Percentiles rank a stretch among this genome's conserved stretches.
These are phyloP conservation scores for Metschnikowia matae DNA, from an alignment of 805 yeast species.

Conservation along the genomic window DNA sequence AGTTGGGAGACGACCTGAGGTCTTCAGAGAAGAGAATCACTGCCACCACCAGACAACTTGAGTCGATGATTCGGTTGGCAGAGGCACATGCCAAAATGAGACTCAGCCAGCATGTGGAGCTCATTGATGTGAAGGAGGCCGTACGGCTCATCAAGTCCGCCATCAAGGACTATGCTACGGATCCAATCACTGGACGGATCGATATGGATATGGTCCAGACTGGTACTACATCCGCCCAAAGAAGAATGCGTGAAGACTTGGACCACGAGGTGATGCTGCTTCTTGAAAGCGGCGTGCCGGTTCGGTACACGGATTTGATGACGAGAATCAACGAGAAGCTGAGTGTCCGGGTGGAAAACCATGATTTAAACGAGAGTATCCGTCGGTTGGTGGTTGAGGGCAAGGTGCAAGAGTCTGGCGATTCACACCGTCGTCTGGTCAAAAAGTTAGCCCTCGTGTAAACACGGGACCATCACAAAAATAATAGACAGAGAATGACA, in stretches of 20 bases:
- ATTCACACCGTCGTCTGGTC: conserved; percentile 63
- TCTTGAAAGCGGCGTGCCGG: conserved; percentile 47
- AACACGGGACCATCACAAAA: neutral
- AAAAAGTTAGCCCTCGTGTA: conserved; percentile 21
- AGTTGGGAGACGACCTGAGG: conserved; percentile 86
- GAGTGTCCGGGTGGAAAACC: conserved; percentile 60
- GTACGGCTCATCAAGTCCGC: conserved; percentile 91
- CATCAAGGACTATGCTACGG: conserved; percentile 96
- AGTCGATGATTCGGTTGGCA: conserved; percentile 87
- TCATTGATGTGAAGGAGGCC: conserved; percentile 86
- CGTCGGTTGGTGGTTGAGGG: conserved; percentile 70
- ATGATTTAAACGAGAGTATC: conserved; percentile 65
- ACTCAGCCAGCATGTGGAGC: conserved; percentile 62
- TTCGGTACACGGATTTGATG: conserved; percentile 57
- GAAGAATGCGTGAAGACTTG: conserved; percentile 71
- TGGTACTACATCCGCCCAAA: conserved; percentile 85
- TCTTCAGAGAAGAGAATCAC: conserved; percentile 87
- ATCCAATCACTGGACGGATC: conserved; percentile 92
- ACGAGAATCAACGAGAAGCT: conserved; percentile 63
- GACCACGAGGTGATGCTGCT: conserved; percentile 54
- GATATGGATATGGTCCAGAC: conserved; percentile 98
- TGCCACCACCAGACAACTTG: conserved; percentile 96
- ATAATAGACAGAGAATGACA: too few species aligned
- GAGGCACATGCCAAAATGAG: conserved; percentile 99
- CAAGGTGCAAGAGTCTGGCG: conserved; percentile 64